These are phyloP conservation scores for Lyophyllum semitale DNA, from an alignment of 768 basidiomycete genomes.

Conservation along the genomic window DNA sequence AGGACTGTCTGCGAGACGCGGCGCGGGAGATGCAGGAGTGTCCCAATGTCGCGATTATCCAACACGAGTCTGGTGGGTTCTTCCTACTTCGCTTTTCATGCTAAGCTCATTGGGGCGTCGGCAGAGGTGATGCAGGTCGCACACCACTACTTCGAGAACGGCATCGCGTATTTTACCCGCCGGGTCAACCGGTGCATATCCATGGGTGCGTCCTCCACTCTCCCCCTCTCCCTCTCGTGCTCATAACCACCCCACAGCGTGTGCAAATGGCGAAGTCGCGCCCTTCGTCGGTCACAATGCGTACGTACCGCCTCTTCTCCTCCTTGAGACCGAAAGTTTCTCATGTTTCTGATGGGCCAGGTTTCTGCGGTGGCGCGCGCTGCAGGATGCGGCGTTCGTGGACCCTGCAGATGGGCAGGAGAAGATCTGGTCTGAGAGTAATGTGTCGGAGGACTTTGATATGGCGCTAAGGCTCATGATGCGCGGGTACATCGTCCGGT, in stretches of 20 bases:
- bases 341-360: conserved; percentile 11
- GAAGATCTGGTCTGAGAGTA: conserved; percentile 78
- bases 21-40: conserved; percentile 78
- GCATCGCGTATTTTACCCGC: conserved; percentile 81
- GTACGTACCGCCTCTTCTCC: conserved; percentile 14
- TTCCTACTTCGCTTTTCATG: conserved; percentile 12
- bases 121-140: conserved; percentile 83
- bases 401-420: conserved; percentile 64
- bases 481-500: conserved; percentile 70
- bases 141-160: conserved; percentile 88
- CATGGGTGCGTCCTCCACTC: conserved; percentile 55
- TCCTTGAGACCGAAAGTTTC: neutral
- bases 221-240: conserved; percentile 21
- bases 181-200: conserved; percentile 76
- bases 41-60: conserved; percentile 81
- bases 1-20: conserved; percentile 84
- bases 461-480: conserved; percentile 68
- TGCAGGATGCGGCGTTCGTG: conserved; percentile 80
- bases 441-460: conserved; percentile 84
- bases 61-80: conserved; percentile 69
- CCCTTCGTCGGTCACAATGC: conserved; percentile 89
- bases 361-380: conserved; percentile 82
- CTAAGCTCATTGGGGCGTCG: neutral
- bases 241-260: conserved; percentile 41
- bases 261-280: conserved; percentile 79